Conservation (phyloP, 176 grass and related monocot genomes). For the Oryza nivara region DNA sequence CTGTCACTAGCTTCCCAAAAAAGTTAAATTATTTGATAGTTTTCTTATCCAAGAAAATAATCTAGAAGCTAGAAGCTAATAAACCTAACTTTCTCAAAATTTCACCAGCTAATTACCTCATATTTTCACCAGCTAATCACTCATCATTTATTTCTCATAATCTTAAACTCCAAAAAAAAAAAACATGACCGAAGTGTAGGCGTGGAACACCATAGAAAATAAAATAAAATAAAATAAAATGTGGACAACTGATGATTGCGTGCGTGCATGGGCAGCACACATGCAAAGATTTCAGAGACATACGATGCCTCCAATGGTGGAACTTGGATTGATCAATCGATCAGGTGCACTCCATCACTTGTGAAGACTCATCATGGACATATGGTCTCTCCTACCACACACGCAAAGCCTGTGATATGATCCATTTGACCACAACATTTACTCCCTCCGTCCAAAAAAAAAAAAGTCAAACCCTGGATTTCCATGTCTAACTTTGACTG, state of each 20-base stretch:
- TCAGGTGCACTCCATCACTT: constrained; percentile 28
- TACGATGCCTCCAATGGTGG: neutral
- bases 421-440: neutral
- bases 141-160: no score
- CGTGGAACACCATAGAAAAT: neutral
- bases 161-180: no score
- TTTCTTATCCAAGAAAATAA: no score
- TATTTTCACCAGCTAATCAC: no score
- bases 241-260: neutral
- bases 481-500: no score
- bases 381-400: neutral
- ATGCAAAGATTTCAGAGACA: neutral
- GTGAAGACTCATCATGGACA: constrained; percentile 41
- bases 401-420: neutral
- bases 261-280: neutral
- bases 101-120: no score
- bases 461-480: no score
- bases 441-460: no score
- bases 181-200: neutral
- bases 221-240: neutral
- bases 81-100: no score
- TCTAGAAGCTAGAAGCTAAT: no score
- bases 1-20: no score
- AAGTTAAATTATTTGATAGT: no score
- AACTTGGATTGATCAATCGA: constrained; percentile 4